phyloP scores from a whole-genome alignment of 2,329 filamentous ascomycete genomes.

The Exophiala sp. region DNA sequence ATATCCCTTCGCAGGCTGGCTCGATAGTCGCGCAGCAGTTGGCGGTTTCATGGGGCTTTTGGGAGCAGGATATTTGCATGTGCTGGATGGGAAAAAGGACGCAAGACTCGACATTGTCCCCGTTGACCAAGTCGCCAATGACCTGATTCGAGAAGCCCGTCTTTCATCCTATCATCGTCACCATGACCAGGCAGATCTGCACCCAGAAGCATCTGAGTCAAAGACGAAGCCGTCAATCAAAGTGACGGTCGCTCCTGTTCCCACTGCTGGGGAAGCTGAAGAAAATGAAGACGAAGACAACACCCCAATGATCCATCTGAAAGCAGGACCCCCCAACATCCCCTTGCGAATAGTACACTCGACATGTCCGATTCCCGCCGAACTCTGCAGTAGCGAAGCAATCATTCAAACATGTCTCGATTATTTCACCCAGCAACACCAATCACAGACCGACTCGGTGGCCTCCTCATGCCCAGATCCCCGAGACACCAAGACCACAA shows the following conservation, averaged over 20 bases:
- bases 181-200: neutral
- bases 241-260: neutral
- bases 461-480: too few relatives aligned
- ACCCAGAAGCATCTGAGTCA: neutral
- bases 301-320: too few relatives aligned
- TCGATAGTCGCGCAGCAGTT: conserved; percentile 10
- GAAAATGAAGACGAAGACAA: too few relatives aligned
- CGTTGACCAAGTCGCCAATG: conserved; percentile 13
- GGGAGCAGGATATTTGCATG: conserved; percentile 4
- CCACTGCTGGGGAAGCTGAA: too few relatives aligned
- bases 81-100: neutral
- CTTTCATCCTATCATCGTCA: neutral
- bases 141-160: conserved; percentile 4
- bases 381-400: too few relatives aligned
- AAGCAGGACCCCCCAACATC: too few relatives aligned
- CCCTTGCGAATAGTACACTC: too few relatives aligned
- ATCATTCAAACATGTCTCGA: too few relatives aligned
- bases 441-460: too few relatives aligned
- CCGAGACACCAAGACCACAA: neutral
- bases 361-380: too few relatives aligned
- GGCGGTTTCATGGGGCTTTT: conserved; percentile 5
- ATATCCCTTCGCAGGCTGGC: conserved; percentile 7
- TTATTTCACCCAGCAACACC: too few relatives aligned
- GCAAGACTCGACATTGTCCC: conserved; percentile 7
- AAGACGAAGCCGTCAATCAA: neutral